phyloP scores from a whole-genome alignment of 768 basidiomycete genomes.

The Porpolomopsis calyptriformis region DNA sequence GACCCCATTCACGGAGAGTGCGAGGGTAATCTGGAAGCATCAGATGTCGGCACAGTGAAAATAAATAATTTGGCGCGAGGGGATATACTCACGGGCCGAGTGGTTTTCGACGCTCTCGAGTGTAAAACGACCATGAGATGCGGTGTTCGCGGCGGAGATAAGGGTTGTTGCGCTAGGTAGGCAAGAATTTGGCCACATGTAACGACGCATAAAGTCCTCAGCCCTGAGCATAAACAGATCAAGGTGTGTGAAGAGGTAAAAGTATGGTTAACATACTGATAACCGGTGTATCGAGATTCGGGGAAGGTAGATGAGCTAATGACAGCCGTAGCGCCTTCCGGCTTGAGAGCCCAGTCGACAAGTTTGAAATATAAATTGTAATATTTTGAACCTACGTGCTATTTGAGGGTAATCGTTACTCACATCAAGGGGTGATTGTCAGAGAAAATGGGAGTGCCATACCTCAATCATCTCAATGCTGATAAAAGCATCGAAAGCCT shows the following conservation, averaged over 20 bases:
- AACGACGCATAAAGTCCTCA: conserved; percentile 78
- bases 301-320: conserved; percentile 64
- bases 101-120: conserved; percentile 82
- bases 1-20: conserved; percentile 86
- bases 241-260: conserved; percentile 3
- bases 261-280: conserved; percentile 43
- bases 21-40: conserved; percentile 61
- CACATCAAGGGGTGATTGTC: conserved; percentile 34
- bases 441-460: conserved; percentile 9
- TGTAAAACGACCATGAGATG: conserved; percentile 66
- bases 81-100: conserved; percentile 48
- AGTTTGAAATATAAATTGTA: conserved; percentile 68
- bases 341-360: conserved; percentile 68
- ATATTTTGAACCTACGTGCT: conserved; percentile 45
- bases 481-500: conserved; percentile 69
- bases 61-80: background rate
- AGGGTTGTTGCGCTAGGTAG: conserved; percentile 80
- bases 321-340: conserved; percentile 54
- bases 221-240: conserved; percentile 28
- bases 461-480: conserved; percentile 79
- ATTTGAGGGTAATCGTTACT: conserved; percentile 13
- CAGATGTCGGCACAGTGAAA: conserved; percentile 1
- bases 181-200: conserved; percentile 87
- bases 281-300: conserved; percentile 54
- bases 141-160: conserved; percentile 58